Percentiles rank a stretch among this genome's conserved stretches.
These are phyloP conservation scores for Penicillium cataractarum DNA, from an alignment of 495 filamentous ascomycete species.

Conservation along the genomic window DNA sequence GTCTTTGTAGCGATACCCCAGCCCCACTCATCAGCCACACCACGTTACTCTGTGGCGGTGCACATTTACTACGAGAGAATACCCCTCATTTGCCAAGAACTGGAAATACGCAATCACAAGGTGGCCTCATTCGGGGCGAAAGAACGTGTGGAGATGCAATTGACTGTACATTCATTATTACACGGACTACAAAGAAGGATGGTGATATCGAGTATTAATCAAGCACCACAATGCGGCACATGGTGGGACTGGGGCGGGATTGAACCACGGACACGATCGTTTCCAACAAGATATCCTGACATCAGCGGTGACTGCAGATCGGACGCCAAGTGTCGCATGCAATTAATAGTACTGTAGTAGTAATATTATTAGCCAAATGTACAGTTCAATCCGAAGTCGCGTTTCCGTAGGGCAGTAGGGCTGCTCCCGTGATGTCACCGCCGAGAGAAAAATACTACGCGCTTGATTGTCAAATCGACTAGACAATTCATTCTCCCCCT, in stretches of 20 bases:
- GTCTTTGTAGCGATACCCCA: neutral
- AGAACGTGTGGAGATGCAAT: neutral
- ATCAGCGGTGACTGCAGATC: neutral
- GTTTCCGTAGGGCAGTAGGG: neutral
- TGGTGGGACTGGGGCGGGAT: neutral
- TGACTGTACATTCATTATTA: neutral
- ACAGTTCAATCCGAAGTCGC: neutral
- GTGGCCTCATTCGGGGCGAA: neutral
- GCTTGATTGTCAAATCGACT: neutral
- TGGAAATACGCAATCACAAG: conserved; percentile 12
- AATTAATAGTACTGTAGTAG: neutral
- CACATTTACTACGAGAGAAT: neutral
- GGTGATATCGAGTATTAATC: neutral
- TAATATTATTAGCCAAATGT: neutral
- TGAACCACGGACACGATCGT: neutral
- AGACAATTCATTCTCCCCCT: neutral
- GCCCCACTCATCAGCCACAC: neutral
- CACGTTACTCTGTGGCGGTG: neutral
- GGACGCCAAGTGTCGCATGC: neutral
- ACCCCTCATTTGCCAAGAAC: neutral
- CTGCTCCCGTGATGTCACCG: conserved; percentile 29
- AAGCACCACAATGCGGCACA: neutral
- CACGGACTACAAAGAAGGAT: neutral
- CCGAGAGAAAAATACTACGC: neutral
- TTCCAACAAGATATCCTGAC: neutral